These are phyloP conservation scores for Solanum chilense DNA, from an alignment of 257 asterid genomes.

Conservation along the genomic window DNA sequence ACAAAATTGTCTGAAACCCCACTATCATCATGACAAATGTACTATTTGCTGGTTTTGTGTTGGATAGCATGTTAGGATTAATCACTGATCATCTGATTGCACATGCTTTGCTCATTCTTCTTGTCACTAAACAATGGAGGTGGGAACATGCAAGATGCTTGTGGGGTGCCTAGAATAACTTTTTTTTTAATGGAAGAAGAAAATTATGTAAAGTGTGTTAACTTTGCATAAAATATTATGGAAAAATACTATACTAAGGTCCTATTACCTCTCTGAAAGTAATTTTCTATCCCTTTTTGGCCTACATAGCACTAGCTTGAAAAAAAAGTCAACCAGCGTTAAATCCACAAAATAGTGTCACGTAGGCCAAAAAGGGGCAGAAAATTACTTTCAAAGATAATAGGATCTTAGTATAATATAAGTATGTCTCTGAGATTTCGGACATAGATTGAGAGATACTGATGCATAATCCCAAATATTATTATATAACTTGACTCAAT, in stretches of 20 bases:
- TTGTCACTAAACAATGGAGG: neutral
- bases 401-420: too few relatives aligned
- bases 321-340: too few relatives aligned
- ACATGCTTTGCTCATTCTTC: neutral
- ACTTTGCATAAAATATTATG: neutral
- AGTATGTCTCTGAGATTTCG: too few relatives aligned
- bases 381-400: too few relatives aligned
- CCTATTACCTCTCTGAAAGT: too few relatives aligned
- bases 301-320: too few relatives aligned
- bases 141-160: neutral
- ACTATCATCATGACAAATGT: neutral
- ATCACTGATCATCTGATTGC: neutral
- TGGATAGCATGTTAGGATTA: neutral
- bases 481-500: neutral
- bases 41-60: neutral
- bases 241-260: too few relatives aligned
- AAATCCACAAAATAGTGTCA: accelerated
- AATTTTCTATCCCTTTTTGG: too few relatives aligned
- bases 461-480: neutral
- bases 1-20: neutral
- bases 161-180: neutral
- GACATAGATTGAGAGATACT: accelerated
- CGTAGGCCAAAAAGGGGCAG: accelerated
- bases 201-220: neutral
- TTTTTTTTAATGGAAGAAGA: neutral